phyloP scores from a whole-genome alignment of 208 protist species.

The Novymonas esmeraldas region DNA sequence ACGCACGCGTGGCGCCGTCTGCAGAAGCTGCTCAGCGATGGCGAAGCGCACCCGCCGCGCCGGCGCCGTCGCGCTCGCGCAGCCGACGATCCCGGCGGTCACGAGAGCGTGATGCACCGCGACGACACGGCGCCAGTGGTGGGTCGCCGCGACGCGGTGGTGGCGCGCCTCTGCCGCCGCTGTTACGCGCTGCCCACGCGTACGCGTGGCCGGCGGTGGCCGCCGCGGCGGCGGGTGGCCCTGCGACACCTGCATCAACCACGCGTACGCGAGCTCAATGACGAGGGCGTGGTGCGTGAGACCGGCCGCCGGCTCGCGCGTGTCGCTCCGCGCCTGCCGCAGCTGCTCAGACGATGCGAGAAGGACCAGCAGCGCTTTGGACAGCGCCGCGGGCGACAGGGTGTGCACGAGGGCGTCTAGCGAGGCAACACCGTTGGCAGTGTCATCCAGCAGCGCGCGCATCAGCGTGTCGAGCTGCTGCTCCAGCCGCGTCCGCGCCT shows the following conservation, averaged over 20 bases:
- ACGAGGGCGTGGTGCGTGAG: slow-evolving; percentile 40
- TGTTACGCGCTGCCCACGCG: too few relatives aligned
- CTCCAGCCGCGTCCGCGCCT: not conserved
- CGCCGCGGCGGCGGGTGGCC: slow-evolving; percentile 6
- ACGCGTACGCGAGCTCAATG: slow-evolving; percentile 63
- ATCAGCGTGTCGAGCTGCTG: slow-evolving; percentile 34
- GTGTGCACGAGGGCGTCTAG: slow-evolving; percentile 22
- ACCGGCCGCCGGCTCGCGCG: not conserved
- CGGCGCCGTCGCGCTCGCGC: not conserved
- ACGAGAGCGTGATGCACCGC: slow-evolving; percentile 26
- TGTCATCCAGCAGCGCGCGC: slow-evolving; percentile 40
- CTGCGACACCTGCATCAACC: slow-evolving; percentile 40
- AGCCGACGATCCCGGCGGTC: not conserved
- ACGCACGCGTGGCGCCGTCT: too few relatives aligned
- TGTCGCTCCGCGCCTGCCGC: not conserved
- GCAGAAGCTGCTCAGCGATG: not conserved
- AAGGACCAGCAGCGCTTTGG: slow-evolving; percentile 30
- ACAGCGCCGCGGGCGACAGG: slow-evolving; percentile 23
- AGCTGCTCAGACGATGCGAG: slow-evolving; percentile 15
- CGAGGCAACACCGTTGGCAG: slow-evolving; percentile 33
- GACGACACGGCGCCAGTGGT: slow-evolving; percentile 24
- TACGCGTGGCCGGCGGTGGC: slow-evolving; percentile 10
- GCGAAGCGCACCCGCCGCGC: not conserved
- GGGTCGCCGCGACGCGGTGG: slow-evolving; percentile 2
- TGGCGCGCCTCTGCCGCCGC: slow-evolving; percentile 4